Evolutionary conservation across 306 rosid species (phyloP).

Genomic region (Inga laurina): DNA sequence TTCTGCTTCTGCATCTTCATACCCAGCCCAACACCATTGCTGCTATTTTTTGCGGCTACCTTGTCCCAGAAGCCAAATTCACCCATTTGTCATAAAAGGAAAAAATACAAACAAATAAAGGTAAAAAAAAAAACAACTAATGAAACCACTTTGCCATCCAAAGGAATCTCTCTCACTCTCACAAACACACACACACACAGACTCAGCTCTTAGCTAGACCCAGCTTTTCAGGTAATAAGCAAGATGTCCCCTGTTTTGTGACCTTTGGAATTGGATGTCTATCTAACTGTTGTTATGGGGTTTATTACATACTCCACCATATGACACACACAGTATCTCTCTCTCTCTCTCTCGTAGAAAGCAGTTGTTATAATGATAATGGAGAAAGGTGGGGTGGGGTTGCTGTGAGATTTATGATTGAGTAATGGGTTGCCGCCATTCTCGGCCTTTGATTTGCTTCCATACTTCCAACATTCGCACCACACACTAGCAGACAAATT

Average conservation of each 20-base stretch:
- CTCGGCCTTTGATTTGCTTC: slow-evolving; percentile 74
- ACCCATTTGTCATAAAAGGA: slow-evolving; percentile 20
- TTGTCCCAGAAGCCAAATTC: slow-evolving; percentile 46
- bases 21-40: slow-evolving; percentile 32
- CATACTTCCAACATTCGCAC: slow-evolving; percentile 95
- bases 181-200: neutral
- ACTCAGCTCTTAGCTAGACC: neutral
- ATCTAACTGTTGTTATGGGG: slow-evolving; percentile 7
- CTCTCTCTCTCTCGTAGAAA: slow-evolving; percentile 20
- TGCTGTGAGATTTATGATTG: slow-evolving; percentile 46
- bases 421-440: slow-evolving; percentile 80
- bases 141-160: slow-evolving; percentile 23
- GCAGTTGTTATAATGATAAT: slow-evolving; percentile 32
- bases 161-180: neutral
- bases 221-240: slow-evolving; percentile 18
- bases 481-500: slow-evolving; percentile 55
- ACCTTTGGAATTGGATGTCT: neutral
- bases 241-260: slow-evolving; percentile 27
- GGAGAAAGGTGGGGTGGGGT: slow-evolving; percentile 23
- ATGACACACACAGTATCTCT: neutral
- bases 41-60: slow-evolving; percentile 24
- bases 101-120: neutral
- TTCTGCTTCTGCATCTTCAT: slow-evolving; percentile 35
- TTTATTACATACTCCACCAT: neutral
- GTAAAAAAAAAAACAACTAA: neutral